Conservation (phyloP, 805 yeast species). For the Wickerhamiella occidentalis region DNA sequence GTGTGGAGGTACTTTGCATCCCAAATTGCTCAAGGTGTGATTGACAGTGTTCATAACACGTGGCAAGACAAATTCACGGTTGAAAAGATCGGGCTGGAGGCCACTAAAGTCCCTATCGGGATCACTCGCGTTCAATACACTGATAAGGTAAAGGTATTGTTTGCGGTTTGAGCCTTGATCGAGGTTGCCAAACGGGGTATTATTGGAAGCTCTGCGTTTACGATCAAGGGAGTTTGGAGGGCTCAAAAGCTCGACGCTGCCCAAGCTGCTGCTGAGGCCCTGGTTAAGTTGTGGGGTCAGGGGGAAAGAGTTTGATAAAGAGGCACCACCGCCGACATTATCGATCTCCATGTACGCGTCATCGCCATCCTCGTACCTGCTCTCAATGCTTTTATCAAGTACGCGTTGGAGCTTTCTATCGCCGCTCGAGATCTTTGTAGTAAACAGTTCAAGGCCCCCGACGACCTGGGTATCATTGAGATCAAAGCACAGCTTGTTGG, state of each 20-base stretch:
- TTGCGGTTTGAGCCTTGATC: constrained; percentile 75
- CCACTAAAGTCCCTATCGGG: constrained; percentile 93
- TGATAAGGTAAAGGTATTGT: constrained; percentile 80
- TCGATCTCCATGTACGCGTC: constrained; percentile 9
- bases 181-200: constrained; percentile 80
- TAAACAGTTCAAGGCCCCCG: constrained; percentile 87
- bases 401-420: constrained; percentile 83
- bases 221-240: constrained; percentile 17
- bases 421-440: constrained; percentile 85
- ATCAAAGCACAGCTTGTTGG: constrained; percentile 71
- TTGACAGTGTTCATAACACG: constrained; percentile 51
- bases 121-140: constrained; percentile 79
- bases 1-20: constrained; percentile 41
- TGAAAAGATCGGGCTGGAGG: constrained; percentile 67
- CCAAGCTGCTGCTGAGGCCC: constrained; percentile 6
- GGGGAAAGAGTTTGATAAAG: constrained; percentile 16
- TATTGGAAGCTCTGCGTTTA: constrained; percentile 22
- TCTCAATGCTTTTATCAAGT: constrained; percentile 67
- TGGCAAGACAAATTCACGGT: constrained; percentile 33
- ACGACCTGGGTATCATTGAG: constrained; percentile 62
- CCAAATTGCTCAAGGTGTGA: constrained; percentile 55
- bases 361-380: constrained; percentile 22
- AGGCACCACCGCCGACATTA: constrained; percentile 1
- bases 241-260: constrained; percentile 16
- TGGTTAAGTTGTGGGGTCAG: constrained; percentile 15